These are phyloP conservation scores for Paracamarosporium sp. DNA, from an alignment of 2,329 filamentous ascomycete genomes.

Conservation along the genomic window DNA sequence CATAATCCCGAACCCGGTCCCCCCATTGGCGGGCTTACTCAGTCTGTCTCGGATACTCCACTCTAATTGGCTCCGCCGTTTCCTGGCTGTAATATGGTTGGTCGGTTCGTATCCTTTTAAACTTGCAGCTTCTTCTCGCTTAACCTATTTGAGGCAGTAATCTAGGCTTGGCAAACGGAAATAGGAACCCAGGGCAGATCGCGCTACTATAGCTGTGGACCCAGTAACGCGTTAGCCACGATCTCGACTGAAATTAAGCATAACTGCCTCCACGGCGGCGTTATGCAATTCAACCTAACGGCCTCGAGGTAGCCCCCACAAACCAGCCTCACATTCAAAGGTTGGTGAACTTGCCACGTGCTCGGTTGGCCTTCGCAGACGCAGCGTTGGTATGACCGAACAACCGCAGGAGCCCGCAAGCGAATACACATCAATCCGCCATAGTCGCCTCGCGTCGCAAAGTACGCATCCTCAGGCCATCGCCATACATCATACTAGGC, in stretches of 20 bases:
- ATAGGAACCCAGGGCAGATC: neutral
- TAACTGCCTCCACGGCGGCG: neutral
- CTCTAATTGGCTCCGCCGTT: neutral
- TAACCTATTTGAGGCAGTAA: neutral
- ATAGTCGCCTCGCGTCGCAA: too few species aligned
- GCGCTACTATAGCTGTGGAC: neutral
- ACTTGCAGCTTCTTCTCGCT: neutral
- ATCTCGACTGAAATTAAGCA: too few species aligned
- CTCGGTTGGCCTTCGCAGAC: too few species aligned
- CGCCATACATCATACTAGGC: too few species aligned
- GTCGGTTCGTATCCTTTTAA: neutral
- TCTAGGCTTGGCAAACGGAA: neutral
- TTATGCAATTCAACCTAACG: neutral
- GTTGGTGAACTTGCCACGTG: neutral
- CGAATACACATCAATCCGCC: too few species aligned
- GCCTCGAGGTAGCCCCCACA: neutral
- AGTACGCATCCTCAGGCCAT: too few species aligned
- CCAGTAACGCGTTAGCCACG: neutral
- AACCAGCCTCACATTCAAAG: neutral
- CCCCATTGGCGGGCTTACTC: neutral
- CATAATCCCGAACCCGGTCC: neutral
- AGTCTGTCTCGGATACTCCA: neutral
- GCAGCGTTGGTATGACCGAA: too few species aligned
- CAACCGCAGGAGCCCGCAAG: too few species aligned
- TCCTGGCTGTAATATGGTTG: neutral